Conservation (phyloP, 441 rosid genomes). For the Manihot esculenta region DNA sequence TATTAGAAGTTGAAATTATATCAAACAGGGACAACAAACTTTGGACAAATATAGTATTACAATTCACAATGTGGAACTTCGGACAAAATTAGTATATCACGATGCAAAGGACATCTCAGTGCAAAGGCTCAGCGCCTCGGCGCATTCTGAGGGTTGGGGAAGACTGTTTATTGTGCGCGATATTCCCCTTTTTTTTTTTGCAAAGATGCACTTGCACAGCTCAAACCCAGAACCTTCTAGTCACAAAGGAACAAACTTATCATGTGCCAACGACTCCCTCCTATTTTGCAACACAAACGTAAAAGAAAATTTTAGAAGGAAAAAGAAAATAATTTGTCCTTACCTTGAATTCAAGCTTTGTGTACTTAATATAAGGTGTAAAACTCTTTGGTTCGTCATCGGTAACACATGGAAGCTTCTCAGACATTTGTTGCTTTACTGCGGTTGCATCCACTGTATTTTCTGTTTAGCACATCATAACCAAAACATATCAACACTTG, state of each 20-base stretch:
- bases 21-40: not conserved
- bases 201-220: not conserved
- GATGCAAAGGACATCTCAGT: not conserved
- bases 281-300: no score
- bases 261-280: not conserved
- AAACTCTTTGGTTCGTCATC: conserved; percentile 47
- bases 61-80: no score
- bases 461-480: conserved; percentile 32
- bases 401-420: conserved; percentile 22
- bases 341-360: conserved; percentile 92
- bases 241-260: not conserved
- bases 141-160: not conserved
- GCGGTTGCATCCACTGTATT: conserved; percentile 27
- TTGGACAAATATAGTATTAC: not conserved
- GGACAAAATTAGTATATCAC: not conserved
- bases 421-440: conserved; percentile 28
- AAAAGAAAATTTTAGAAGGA: not conserved
- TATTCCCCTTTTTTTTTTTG: not conserved
- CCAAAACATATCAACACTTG: not conserved
- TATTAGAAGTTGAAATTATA: not conserved
- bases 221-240: not conserved
- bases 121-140: not conserved
- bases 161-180: not conserved
- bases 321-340: not conserved
- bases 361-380: conserved; percentile 77